These are phyloP conservation scores for Colletotrichum sp. DNA, from an alignment of 2,329 filamentous ascomycete species.

Conservation along the genomic window DNA sequence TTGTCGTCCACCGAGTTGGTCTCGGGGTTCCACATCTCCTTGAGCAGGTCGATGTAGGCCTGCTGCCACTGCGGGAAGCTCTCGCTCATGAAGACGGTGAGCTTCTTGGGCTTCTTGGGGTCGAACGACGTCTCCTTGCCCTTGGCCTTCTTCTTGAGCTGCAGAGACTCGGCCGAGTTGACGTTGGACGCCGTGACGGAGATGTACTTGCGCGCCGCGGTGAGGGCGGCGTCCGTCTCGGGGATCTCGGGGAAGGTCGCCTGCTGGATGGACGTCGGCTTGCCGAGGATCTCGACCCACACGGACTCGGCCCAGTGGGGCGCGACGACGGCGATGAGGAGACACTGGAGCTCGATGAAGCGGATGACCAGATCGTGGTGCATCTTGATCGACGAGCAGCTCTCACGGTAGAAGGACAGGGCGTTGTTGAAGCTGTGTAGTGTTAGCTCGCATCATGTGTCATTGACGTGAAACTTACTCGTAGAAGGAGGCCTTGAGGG, in stretches of 20 bases:
- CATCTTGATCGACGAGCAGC: conserved; percentile 81
- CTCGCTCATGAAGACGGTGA: conserved; percentile 82
- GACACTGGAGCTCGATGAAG: conserved; percentile 86
- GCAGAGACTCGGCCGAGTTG: conserved; percentile 81
- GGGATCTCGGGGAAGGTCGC: conserved; percentile 77
- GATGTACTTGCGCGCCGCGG: conserved; percentile 84
- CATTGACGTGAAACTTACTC: conserved; percentile 48
- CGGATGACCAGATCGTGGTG: conserved; percentile 79
- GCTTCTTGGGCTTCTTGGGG: conserved; percentile 88
- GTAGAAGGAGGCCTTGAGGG: conserved; percentile 86
- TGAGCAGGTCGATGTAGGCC: conserved; percentile 83
- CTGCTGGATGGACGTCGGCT: conserved; percentile 77
- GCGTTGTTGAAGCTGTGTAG: conserved; percentile 70
- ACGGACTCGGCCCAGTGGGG: conserved; percentile 96
- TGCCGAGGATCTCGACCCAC: conserved; percentile 89
- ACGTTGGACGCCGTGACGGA: conserved; percentile 78
- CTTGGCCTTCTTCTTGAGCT: conserved; percentile 90
- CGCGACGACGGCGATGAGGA: conserved; percentile 82
- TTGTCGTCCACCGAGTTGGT: conserved; percentile 77
- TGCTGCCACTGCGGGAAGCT: conserved; percentile 91
- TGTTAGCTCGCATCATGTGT: not conserved
- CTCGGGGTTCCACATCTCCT: conserved; percentile 68
- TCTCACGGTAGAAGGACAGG: conserved; percentile 89
- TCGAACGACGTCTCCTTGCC: conserved; percentile 87
- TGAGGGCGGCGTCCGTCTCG: conserved; percentile 68